Evolutionary conservation across 139 green algal species (phyloP), one percentile per base, ranked within the genome.

Genomic region (Nannochloris sp.): DNA sequence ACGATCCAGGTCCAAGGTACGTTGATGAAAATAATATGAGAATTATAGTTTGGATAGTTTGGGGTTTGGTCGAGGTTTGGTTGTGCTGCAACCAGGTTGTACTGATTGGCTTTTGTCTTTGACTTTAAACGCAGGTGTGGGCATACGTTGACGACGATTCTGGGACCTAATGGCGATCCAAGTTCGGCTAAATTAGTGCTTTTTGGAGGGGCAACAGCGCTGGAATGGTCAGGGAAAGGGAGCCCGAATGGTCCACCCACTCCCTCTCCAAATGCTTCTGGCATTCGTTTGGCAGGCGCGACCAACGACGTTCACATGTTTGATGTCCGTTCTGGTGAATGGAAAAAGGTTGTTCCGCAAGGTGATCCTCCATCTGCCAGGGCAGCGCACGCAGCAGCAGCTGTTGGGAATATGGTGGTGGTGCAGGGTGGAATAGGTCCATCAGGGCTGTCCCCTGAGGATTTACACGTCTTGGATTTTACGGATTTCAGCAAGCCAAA

Each of bases 401-500:
- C 93, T 12, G 93, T 99, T 12, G 93, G 93, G 59, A 96, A 87
- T 68, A 99, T 98, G 92, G 86, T 98, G 2, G 93, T 98, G 5
- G 79, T 97, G 31, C 87, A 98, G 82, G 93, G 91, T 23, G 89
- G 93, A 25, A 96, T 95, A 50, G 91, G 93, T 1, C 93, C 93
- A 17, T 85, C 86, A 13, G 93, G 93, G 2, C 76, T 99, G 11
- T 91, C 93, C 1, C 85, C 84, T 1, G 92, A 96, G 49, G 93
- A 99, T 78, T 75, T 99, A 51, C 91, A 98, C 80, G 93, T 99
- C 13, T 84, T 99, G 5, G 93, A 99, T 70, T 95, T 99, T 59
- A 95, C 89, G 48, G 88, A 96, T 66, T 77, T 85, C 44, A 79
- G 89, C 4, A 75, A 79, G 20, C 93, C 93, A 3, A 75, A 89